Percentiles rank a stretch among this genome's conserved stretches.
Conservation (phyloP, 257 asterid species). For the Ajuga chamaepitys region DNA sequence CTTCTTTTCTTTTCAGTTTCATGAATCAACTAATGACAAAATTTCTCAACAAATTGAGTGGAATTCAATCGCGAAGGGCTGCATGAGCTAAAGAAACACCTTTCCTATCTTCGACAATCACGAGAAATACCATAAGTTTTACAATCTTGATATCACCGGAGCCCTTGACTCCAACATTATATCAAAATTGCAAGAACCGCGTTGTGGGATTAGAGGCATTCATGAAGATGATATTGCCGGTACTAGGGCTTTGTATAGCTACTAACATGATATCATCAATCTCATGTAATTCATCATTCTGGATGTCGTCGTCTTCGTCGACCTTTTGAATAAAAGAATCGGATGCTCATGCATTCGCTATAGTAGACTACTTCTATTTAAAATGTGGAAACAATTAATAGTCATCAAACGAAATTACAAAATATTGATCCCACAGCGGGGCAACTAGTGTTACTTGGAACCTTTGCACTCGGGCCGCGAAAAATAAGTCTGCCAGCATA, state of each 20-base stretch:
- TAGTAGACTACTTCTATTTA: too few relatives aligned
- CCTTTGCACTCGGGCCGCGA: too few relatives aligned
- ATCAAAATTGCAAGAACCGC: background rate
- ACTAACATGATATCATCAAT: too few relatives aligned
- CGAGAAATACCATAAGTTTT: background rate
- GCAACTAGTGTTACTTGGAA: too few relatives aligned
- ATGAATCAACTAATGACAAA: slow-evolving; percentile 1
- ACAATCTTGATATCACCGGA: background rate
- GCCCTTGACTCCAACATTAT: background rate
- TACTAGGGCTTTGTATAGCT: slow-evolving; percentile 12
- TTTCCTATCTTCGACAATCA: background rate
- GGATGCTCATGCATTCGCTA: too few relatives aligned
- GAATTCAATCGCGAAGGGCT: background rate
- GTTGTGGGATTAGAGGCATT: slow-evolving; percentile 12
- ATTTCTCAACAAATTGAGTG: background rate
- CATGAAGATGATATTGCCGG: slow-evolving; percentile 14
- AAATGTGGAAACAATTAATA: too few relatives aligned
- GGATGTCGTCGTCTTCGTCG: too few relatives aligned
- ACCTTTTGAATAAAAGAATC: too few relatives aligned
- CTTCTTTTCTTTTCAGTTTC: background rate
- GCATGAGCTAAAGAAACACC: slow-evolving; percentile 6
- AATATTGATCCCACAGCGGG: too few relatives aligned
- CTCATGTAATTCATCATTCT: too few relatives aligned
- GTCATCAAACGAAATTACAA: too few relatives aligned
- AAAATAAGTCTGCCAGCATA: too few relatives aligned